phyloP scores from a whole-genome alignment of 2,329 filamentous ascomycete genomes.

The Xylariaceae sp. region DNA sequence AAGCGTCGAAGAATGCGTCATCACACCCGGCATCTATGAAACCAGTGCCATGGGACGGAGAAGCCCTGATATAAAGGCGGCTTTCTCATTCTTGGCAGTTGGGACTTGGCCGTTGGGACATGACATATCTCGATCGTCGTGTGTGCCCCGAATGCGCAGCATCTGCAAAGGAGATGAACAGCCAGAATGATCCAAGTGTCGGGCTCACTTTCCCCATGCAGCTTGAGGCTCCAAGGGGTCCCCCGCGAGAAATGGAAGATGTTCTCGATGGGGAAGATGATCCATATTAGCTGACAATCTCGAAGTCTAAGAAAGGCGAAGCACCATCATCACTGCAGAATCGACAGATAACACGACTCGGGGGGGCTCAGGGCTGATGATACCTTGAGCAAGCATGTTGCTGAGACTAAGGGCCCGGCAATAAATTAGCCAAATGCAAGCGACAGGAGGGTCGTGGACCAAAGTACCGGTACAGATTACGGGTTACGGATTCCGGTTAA shows the following conservation, averaged over 20 bases:
- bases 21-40: neutral
- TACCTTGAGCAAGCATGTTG: conserved; percentile 8
- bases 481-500: neutral
- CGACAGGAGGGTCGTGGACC: neutral
- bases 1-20: conserved; percentile 5
- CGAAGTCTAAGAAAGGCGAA: conserved; percentile 16
- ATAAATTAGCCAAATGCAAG: neutral
- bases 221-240: conserved; percentile 1
- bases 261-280: conserved; percentile 15
- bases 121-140: neutral
- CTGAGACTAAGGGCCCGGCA: neutral
- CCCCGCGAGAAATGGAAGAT: conserved; percentile 2
- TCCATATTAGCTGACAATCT: conserved; percentile 6
- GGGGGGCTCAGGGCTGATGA: conserved; percentile 12
- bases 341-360: conserved; percentile 1
- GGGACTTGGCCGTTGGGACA: conserved; percentile 8
- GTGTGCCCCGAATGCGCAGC: conserved; percentile 1
- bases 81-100: conserved; percentile 22
- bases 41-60: conserved; percentile 18
- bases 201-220: conserved; percentile 7
- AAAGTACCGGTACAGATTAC: neutral
- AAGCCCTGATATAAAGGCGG: conserved; percentile 24
- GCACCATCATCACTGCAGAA: conserved; percentile 11
- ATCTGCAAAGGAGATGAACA: neutral
- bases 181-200: conserved; percentile 4